These are phyloP conservation scores for Barnettozyma botsteinii DNA, from an alignment of 805 yeast genomes.

Conservation along the genomic window DNA sequence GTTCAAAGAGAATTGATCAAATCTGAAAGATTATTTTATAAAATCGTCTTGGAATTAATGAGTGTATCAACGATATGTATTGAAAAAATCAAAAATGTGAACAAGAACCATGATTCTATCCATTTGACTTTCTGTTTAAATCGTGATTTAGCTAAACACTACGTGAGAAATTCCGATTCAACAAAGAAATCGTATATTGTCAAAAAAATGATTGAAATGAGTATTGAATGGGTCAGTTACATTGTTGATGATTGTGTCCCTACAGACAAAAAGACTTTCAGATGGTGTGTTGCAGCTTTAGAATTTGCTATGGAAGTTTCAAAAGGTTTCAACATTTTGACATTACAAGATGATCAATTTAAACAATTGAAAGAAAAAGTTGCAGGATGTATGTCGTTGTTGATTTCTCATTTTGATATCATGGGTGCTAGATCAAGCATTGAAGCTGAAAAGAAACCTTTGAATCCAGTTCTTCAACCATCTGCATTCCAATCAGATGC, in stretches of 20 bases:
- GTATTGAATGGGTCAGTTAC: slow-evolving; percentile 89
- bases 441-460: slow-evolving; percentile 47
- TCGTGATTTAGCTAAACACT: slow-evolving; percentile 73
- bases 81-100: slow-evolving; percentile 48
- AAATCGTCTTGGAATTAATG: slow-evolving; percentile 59
- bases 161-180: slow-evolving; percentile 58
- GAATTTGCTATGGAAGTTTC: slow-evolving; percentile 96
- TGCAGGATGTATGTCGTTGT: slow-evolving; percentile 88
- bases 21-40: slow-evolving; percentile 60
- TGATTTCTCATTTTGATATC: slow-evolving; percentile 93
- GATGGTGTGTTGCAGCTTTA: slow-evolving; percentile 94
- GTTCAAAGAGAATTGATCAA: slow-evolving; percentile 70
- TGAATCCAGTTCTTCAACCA: slow-evolving; percentile 30
- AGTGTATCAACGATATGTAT: slow-evolving; percentile 48
- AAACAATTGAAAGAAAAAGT: slow-evolving; percentile 68
- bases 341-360: slow-evolving; percentile 74
- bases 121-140: slow-evolving; percentile 72
- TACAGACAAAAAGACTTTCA: slow-evolving; percentile 81
- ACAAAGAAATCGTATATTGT: slow-evolving; percentile 63
- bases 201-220: slow-evolving; percentile 62
- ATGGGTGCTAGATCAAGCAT: slow-evolving; percentile 90
- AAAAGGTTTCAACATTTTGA: slow-evolving; percentile 79
- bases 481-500: slow-evolving; percentile 49
- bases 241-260: slow-evolving; percentile 94
- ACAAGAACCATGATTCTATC: slow-evolving; percentile 69